Evolutionary conservation across 1,139 yeast genomes (phyloP).

Genomic region (Zygoascus meyerae): DNA sequence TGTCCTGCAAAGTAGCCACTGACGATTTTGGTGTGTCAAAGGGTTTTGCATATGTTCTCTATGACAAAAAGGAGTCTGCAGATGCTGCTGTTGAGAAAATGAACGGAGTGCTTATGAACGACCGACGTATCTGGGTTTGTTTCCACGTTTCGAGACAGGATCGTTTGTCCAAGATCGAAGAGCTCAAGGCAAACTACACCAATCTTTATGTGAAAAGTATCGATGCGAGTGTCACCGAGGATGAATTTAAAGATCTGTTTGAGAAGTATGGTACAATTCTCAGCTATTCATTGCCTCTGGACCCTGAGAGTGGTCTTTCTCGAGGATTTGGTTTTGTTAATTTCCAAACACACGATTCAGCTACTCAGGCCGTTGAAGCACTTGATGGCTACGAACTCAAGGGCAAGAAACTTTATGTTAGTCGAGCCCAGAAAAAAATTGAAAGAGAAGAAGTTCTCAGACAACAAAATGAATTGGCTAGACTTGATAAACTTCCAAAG

Average conservation of each 20-base stretch:
- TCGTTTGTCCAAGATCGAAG: slow-evolving; percentile 79
- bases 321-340: slow-evolving; percentile 90
- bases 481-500: slow-evolving; percentile 67
- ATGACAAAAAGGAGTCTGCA: slow-evolving; percentile 57
- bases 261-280: slow-evolving; percentile 56
- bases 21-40: slow-evolving; percentile 51
- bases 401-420: slow-evolving; percentile 74
- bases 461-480: slow-evolving; percentile 72
- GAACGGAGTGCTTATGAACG: slow-evolving; percentile 86
- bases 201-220: slow-evolving; percentile 83
- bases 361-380: slow-evolving; percentile 74
- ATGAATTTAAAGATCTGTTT: slow-evolving; percentile 59
- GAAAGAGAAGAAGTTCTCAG: slow-evolving; percentile 85
- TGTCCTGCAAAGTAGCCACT: slow-evolving; percentile 50
- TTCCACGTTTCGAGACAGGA: slow-evolving; percentile 81
- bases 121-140: slow-evolving; percentile 82
- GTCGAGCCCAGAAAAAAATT: slow-evolving; percentile 90
- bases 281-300: slow-evolving; percentile 63
- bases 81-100: slow-evolving; percentile 69
- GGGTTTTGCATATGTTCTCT: slow-evolving; percentile 61
- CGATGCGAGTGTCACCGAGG: slow-evolving; percentile 54
- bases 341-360: slow-evolving; percentile 71
- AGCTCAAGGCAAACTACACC: slow-evolving; percentile 76
- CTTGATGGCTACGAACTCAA: slow-evolving; percentile 62
- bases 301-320: slow-evolving; percentile 68